Evolutionary conservation across 2,329 filamentous ascomycete genomes (phyloP), one percentile per base, ranked within the genome.

Genomic region (Trichoderma atroviride): DNA sequence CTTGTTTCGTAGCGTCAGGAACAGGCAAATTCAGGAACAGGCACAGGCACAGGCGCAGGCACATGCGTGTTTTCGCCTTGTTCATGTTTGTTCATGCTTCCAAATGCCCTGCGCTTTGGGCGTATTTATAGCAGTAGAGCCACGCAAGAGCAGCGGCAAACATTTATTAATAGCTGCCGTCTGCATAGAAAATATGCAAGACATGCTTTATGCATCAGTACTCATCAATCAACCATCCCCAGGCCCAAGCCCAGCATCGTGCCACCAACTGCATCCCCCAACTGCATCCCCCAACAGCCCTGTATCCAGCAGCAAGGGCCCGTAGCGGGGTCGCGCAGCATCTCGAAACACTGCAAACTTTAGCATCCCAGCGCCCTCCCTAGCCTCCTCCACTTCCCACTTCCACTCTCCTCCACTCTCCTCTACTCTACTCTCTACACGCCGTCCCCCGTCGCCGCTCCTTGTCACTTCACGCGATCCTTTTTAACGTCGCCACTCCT

Each of bases 401-500:
- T 56, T 57, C 59, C 58, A 57, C 63, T 50, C n/a, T 50, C 47
- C 9, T 57, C 59, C 58, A 57, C 63, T 50, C n/a, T 50, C 47
- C 9, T 50, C 47, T 50, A 22, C 47, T 50, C 52, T 63, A 57
- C 52, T 58, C 67, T 31, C 40, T 56, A 47, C 59, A 60, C 65
- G 65, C 57, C 57, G 58, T 37, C 47, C 60, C 52, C 53, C 50
- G 63, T 66, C 37, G 29, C 27, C 37, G 19, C 63, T 57, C 63
- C 63, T 66, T 31, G 63, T 66, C 63, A 57, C 57, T 68, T 53
- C 64, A 35, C 19, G 66, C 19, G 72, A 74, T 77, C 74, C 74
- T 73, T 77, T 73, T 76, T 76, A 77, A 76, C 75, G 70, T 74
- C 73, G 72, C 71, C 72, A 73, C 70, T 72, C 71, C 71, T 68